Evolutionary conservation across 176 grass and related monocot genomes (phyloP).

Genomic region (Aegilops longissima): DNA sequence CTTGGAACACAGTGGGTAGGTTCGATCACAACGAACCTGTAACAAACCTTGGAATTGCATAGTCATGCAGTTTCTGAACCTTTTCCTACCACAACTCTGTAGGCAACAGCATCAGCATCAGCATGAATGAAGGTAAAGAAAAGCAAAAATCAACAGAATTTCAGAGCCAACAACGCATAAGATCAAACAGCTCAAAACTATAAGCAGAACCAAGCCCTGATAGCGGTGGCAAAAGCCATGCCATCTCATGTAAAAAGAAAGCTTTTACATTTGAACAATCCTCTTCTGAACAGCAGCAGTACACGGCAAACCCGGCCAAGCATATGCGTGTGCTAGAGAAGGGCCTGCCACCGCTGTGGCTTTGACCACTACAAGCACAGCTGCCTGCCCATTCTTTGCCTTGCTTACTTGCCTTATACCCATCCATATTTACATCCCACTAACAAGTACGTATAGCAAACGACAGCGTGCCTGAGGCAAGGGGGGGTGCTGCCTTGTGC

Average conservation of each 20-base stretch:
- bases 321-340: conserved; percentile 44
- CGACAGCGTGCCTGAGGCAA: conserved; percentile 29
- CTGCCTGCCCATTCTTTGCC: conserved; percentile 31
- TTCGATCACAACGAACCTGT: too few relatives aligned
- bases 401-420: conserved; percentile 25
- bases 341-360: conserved; percentile 74
- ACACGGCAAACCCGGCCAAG: conserved; percentile 28
- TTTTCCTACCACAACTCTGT: too few relatives aligned
- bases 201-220: neutral
- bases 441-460: conserved; percentile 27
- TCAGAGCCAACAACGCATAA: too few relatives aligned
- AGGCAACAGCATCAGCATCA: too few relatives aligned
- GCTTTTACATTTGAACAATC: conserved; percentile 46
- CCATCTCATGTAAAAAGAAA: conserved; percentile 10
- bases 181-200: too few relatives aligned
- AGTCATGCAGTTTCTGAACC: too few relatives aligned
- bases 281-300: conserved; percentile 26
- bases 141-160: too few relatives aligned
- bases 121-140: too few relatives aligned
- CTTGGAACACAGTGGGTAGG: too few relatives aligned
- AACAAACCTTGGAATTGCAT: too few relatives aligned
- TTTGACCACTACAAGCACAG: conserved; percentile 68
- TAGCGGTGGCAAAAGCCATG: conserved; percentile 15
- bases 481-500: conserved; percentile 19
- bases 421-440: conserved; percentile 69